These are phyloP conservation scores for Ophiostoma himal-ulmi DNA, from an alignment of 2,329 filamentous ascomycete species.

Conservation along the genomic window DNA sequence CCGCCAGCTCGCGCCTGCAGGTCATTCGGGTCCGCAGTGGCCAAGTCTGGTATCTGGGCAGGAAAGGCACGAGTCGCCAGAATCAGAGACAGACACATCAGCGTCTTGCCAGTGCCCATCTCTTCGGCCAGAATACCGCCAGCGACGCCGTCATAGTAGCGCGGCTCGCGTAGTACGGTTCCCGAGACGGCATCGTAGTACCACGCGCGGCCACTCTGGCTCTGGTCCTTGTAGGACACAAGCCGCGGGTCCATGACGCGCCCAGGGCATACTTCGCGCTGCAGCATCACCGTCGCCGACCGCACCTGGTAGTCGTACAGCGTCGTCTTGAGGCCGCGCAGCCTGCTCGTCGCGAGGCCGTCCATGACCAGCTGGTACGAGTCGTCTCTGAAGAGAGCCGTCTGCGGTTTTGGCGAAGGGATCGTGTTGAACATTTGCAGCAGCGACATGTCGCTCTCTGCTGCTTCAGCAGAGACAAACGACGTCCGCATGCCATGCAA, in stretches of 20 bases:
- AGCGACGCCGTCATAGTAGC: conserved; percentile 64
- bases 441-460: conserved; percentile 41
- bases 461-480: background rate
- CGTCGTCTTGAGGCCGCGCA: conserved; percentile 54
- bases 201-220: conserved; percentile 48
- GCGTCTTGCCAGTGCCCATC: conserved; percentile 79
- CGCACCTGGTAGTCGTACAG: conserved; percentile 75
- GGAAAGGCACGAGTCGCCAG: conserved; percentile 67
- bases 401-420: conserved; percentile 59
- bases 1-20: background rate
- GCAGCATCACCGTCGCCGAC: conserved; percentile 77
- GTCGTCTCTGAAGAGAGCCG: conserved; percentile 42
- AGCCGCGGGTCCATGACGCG: conserved; percentile 69
- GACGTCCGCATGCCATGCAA: conserved; percentile 1
- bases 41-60: conserved; percentile 58
- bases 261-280: conserved; percentile 64
- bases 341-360: conserved; percentile 46
- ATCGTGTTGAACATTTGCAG: conserved; percentile 69
- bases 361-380: conserved; percentile 48
- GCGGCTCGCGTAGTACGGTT: conserved; percentile 57
- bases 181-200: conserved; percentile 65
- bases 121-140: conserved; percentile 78
- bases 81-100: conserved; percentile 74
- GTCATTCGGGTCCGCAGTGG: conserved; percentile 30
- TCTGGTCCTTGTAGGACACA: conserved; percentile 53